Conservation (phyloP, 1,284 basidiomycete genomes). For the Limonomyces culmigenus region DNA sequence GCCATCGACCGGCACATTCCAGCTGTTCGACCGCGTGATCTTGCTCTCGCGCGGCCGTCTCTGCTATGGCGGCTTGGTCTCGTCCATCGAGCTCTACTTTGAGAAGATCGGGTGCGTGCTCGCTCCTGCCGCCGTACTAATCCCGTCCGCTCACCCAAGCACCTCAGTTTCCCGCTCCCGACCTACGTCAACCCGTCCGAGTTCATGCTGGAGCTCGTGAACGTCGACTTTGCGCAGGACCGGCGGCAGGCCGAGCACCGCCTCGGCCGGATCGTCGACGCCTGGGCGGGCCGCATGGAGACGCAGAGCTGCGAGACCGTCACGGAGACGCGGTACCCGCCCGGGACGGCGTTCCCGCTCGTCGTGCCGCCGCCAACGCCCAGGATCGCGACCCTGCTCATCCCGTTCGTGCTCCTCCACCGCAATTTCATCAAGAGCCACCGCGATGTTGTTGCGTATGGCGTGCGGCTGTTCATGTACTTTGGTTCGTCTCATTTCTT, state of each 20-base stretch:
- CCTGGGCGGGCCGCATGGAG: too few relatives aligned
- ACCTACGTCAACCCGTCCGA: slow-evolving; percentile 29
- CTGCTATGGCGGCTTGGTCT: slow-evolving; percentile 26
- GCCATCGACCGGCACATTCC: slow-evolving; percentile 36
- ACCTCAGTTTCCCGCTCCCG: slow-evolving; percentile 18
- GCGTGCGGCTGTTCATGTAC: slow-evolving; percentile 45
- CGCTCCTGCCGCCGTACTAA: too few relatives aligned
- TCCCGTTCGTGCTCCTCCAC: slow-evolving; percentile 4
- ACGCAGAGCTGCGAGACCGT: not conserved
- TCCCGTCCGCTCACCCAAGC: too few relatives aligned
- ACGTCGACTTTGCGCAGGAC: slow-evolving; percentile 18
- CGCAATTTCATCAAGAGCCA: slow-evolving; percentile 13
- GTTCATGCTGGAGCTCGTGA: slow-evolving; percentile 27
- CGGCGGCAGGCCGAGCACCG: slow-evolving; percentile 7
- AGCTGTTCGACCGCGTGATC: slow-evolving; percentile 38
- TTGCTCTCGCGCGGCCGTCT: slow-evolving; percentile 35
- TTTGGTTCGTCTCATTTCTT: too few relatives aligned
- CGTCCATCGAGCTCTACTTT: slow-evolving; percentile 25
- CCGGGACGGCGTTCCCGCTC: too few relatives aligned
- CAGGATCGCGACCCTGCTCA: too few relatives aligned
- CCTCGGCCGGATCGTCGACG: not conserved
- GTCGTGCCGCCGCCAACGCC: too few relatives aligned
- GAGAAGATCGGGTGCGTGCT: too few relatives aligned
- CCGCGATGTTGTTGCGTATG: slow-evolving; percentile 41
- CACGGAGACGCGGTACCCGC: not conserved